Evolutionary conservation across 768 basidiomycete genomes (phyloP).

Genomic region (Termitomyces sp.): DNA sequence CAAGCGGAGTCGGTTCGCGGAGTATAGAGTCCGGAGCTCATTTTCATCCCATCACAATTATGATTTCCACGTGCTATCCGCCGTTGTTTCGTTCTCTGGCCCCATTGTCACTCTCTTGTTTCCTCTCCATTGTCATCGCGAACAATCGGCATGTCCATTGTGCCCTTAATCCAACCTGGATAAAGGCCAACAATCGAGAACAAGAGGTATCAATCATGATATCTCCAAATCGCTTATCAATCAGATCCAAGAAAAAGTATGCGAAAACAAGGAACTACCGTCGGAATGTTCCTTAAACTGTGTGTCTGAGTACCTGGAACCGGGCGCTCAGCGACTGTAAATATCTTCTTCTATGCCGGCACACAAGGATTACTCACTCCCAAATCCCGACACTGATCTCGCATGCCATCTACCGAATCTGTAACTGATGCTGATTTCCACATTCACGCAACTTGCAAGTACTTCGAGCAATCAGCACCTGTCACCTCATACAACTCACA

Average conservation of each 20-base stretch:
- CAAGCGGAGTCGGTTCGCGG: not conserved
- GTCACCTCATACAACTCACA: not conserved
- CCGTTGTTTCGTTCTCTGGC: not conserved
- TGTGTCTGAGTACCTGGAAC: not conserved
- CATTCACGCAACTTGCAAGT: not conserved
- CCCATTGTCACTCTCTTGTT: not conserved
- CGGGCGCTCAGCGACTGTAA: not conserved
- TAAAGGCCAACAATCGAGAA: not conserved
- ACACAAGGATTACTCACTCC: not conserved
- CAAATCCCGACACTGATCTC: not conserved
- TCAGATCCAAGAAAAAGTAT: not conserved
- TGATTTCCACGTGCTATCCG: not conserved
- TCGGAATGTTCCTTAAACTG: not conserved
- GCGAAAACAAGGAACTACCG: not conserved
- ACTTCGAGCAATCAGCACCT: not conserved
- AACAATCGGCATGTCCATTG: not conserved
- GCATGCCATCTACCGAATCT: not conserved
- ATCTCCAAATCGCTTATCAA: not conserved
- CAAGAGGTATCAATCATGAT: not conserved
- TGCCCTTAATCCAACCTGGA: not conserved
- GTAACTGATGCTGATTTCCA: not conserved
- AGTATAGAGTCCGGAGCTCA: not conserved
- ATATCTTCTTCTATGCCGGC: not conserved
- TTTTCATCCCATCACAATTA: not conserved
- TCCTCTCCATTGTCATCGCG: not conserved